These are phyloP conservation scores for Diaporthe sp. DNA, from an alignment of 2,329 filamentous ascomycete species.

Conservation along the genomic window DNA sequence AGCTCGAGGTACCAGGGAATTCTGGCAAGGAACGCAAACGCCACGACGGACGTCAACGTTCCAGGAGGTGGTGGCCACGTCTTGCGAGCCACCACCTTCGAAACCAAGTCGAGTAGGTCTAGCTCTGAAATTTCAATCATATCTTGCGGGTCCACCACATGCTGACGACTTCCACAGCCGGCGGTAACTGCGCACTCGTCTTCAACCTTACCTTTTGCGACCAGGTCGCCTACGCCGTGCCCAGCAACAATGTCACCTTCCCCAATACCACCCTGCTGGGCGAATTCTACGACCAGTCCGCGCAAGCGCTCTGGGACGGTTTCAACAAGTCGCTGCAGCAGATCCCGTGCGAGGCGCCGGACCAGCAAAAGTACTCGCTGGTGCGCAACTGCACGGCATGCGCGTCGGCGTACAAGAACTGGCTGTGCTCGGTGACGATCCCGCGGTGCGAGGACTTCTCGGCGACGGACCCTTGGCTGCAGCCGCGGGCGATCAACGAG, in stretches of 20 bases:
- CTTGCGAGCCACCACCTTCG: conserved; percentile 79
- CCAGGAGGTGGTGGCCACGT: conserved; percentile 83
- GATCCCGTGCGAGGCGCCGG: conserved; percentile 84
- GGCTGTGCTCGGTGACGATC: conserved; percentile 94
- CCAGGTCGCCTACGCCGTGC: conserved; percentile 91
- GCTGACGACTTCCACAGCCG: conserved; percentile 54
- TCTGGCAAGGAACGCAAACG: conserved; percentile 74
- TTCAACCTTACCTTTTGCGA: conserved; percentile 91
- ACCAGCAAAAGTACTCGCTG: conserved; percentile 84
- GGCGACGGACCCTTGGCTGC: conserved; percentile 64
- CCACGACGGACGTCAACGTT: conserved; percentile 58
- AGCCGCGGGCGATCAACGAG: conserved; percentile 79
- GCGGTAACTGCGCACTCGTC: conserved; percentile 87
- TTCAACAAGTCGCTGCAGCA: conserved; percentile 89
- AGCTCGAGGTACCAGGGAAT: conserved; percentile 81
- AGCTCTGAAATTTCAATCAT: conserved; percentile 7
- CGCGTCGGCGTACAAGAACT: conserved; percentile 85
- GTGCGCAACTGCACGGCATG: conserved; percentile 84
- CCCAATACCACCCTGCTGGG: conserved; percentile 74
- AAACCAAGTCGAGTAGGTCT: conserved; percentile 80
- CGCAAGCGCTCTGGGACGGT: conserved; percentile 76
- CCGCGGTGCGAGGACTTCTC: conserved; percentile 92
- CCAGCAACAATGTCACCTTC: conserved; percentile 78
- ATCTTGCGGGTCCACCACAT: not conserved
- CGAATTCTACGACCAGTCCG: conserved; percentile 83